These are phyloP conservation scores for Penicillium sp. DNA, from an alignment of 2,329 filamentous ascomycete genomes.

Conservation along the genomic window DNA sequence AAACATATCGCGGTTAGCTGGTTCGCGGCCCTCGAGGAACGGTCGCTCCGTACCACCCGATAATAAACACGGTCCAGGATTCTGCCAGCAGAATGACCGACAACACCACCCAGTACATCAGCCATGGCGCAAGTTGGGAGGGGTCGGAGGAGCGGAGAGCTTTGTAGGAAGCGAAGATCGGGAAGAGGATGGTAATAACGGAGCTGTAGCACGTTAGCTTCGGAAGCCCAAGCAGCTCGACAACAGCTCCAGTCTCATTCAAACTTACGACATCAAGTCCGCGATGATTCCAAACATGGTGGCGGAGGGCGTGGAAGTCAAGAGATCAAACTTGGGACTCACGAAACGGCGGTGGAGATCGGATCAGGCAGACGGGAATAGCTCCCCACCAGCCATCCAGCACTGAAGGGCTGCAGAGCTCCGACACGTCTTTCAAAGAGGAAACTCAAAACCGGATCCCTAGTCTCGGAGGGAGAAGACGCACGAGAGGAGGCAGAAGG, in stretches of 20 bases:
- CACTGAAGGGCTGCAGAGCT: background rate
- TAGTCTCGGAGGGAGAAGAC: background rate
- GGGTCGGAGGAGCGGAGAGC: slow-evolving; percentile 90
- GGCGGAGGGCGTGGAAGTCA: slow-evolving; percentile 4
- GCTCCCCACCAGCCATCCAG: slow-evolving; percentile 8
- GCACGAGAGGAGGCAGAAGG: background rate
- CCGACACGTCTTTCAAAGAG: background rate
- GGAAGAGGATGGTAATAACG: slow-evolving; percentile 84
- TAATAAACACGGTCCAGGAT: slow-evolving; percentile 82
- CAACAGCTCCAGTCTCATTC: background rate
- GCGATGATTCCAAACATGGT: slow-evolving; percentile 76
- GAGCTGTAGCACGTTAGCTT: slow-evolving; percentile 56
- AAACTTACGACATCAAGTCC: slow-evolving; percentile 72
- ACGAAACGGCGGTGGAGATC: slow-evolving; percentile 5
- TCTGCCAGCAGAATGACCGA: slow-evolving; percentile 78
- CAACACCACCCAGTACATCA: slow-evolving; percentile 98
- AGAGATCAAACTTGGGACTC: slow-evolving; percentile 6
- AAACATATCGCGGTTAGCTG: slow-evolving; percentile 3
- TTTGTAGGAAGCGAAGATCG: slow-evolving; percentile 96
- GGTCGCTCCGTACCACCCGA: slow-evolving; percentile 63
- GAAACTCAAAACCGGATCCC: background rate
- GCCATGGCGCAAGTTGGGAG: slow-evolving; percentile 88
- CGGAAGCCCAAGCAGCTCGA: background rate
- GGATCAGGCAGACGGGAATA: slow-evolving; percentile 5
- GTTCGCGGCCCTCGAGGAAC: background rate